Conservation (phyloP, 805 yeast species). For the Brettanomyces nanus region DNA sequence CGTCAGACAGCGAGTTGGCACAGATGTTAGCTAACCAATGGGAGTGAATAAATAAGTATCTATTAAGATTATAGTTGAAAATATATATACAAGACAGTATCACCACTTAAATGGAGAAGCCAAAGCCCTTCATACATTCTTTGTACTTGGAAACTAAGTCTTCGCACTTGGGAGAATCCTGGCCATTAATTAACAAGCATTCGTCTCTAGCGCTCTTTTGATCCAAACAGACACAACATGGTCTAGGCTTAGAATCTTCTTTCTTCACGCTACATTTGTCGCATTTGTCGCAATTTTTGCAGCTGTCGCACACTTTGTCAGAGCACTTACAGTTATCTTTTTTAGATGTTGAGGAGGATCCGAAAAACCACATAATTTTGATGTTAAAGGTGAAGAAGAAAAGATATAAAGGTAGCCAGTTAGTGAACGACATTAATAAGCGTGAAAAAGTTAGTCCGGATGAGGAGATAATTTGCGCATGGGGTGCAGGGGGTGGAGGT, state of each 20-base stretch:
- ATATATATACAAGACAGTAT: neutral
- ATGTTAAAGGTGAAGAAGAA: too few relatives aligned
- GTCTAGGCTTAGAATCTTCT: conserved; percentile 34
- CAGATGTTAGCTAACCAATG: conserved; percentile 44
- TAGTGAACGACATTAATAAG: too few relatives aligned
- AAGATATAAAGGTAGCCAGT: too few relatives aligned
- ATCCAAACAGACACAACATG: conserved; percentile 91
- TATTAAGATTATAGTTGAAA: neutral
- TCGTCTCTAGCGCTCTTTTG: conserved; percentile 61
- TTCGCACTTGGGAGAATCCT: conserved; percentile 76
- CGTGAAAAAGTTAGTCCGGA: too few relatives aligned
- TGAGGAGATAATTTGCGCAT: too few relatives aligned
- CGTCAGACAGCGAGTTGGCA: conserved; percentile 42
- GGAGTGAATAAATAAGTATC: conserved; percentile 20
- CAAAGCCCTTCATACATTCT: conserved; percentile 85
- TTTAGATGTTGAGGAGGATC: too few relatives aligned
- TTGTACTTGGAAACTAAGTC: conserved; percentile 67
- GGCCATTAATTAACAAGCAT: conserved; percentile 75
- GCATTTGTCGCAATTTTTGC: conserved; percentile 1
- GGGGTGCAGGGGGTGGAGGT: too few relatives aligned
- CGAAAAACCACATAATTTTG: too few relatives aligned
- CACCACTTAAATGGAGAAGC: conserved; percentile 46
- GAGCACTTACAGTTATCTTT: neutral
- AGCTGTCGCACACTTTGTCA: neutral
- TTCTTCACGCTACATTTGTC: conserved; percentile 2